Evolutionary conservation across 75 land plant genomes (phyloP), one percentile per base, ranked within the genome.

Genomic region (Pseudotsuga menziesii): DNA sequence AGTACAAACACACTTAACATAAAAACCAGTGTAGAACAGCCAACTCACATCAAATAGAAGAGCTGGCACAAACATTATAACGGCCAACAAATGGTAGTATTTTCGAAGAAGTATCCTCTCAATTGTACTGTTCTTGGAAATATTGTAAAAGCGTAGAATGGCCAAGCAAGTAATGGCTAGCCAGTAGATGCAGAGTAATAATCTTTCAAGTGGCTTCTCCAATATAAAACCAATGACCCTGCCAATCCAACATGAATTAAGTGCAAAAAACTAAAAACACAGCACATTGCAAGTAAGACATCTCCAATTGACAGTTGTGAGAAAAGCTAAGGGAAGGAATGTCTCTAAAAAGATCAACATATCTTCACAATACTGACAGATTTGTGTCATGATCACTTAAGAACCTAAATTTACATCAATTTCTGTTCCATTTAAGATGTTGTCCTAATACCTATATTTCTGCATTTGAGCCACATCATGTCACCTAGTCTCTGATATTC

Each of bases 61-160:
- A 61, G 99, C 99, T 75, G 99, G 99, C 19, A 89, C 78, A 85
- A 96, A 96, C 95, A 96, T 96, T 57, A 78, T 61, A 35, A 94
- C 94, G 58, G 89, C 97, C 87, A 96, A 67, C 55, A 96, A 76
- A 84, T 96, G 99, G 79, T 92, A 96, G 76, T 89, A 89, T 78
- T 96, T 96, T n/a, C 99, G 91, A 59, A 96, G 90, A 78, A 94
- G 90, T 58, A 96, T 96, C 75, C 91, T 84, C 74, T 94, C 91
- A 74, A 85, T 78, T 81, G 80, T 89, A 55, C 85, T 89, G 58
- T 83, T 67, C 78, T 87, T 89, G 39, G 96, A 86, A 25, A 92
- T 84, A 39, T 73, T 86, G 76, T 96, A 92, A 61, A 96, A 90
- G 32, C 80, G 75, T 60, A 86, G 16, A 35, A 89, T 81, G 56